These are phyloP conservation scores for Pueraria montana DNA, from an alignment of 306 rosid genomes.

Conservation along the genomic window DNA sequence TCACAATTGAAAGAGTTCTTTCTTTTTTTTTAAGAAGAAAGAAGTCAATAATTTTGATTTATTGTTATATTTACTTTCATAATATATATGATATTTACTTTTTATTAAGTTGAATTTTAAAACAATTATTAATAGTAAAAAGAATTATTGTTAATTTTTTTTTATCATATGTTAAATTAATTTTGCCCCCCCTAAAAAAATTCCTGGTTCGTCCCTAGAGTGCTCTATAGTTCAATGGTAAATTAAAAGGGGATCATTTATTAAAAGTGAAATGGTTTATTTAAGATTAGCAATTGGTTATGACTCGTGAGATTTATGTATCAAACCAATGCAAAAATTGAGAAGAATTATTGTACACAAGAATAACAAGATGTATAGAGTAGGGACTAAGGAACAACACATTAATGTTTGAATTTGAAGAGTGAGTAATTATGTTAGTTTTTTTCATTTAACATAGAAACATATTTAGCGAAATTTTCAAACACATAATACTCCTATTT, in stretches of 20 bases:
- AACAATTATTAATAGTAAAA: no score
- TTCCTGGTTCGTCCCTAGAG: no score
- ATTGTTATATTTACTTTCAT: no score
- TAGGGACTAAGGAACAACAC: not conserved
- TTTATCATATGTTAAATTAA: no score
- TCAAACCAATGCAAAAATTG: not conserved
- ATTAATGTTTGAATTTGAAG: not conserved
- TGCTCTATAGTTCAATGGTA: no score
- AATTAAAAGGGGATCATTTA: not conserved
- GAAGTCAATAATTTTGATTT: no score
- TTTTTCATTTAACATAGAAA: not conserved
- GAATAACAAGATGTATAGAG: constrained; percentile 1
- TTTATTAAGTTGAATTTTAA: no score
- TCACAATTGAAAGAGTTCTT: no score
- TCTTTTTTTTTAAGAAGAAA: no score
- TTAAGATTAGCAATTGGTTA: not conserved
- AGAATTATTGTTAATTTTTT: no score
- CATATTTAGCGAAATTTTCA: not conserved
- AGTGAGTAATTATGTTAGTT: not conserved
- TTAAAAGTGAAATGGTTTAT: not conserved
- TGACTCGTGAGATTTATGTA: not conserved
- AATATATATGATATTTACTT: no score
- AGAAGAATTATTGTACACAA: not conserved
- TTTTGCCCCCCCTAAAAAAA: no score
- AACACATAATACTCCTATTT: not conserved